These are phyloP conservation scores for Sarocladium brachiariae DNA, from an alignment of 2,329 filamentous ascomycete species.

Conservation along the genomic window DNA sequence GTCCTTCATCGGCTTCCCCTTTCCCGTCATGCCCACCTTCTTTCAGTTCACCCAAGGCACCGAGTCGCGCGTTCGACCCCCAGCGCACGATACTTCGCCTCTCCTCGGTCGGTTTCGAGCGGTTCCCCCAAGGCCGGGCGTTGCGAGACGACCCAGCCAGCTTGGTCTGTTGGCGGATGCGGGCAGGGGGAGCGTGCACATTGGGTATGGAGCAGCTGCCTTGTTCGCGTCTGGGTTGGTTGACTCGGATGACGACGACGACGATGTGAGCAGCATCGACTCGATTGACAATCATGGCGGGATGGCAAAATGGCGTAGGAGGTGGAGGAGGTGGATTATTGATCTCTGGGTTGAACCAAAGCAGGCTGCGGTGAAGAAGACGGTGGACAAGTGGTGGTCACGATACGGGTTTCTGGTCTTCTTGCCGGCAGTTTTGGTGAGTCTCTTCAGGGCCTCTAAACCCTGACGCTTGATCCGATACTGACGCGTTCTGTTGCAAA, in stretches of 20 bases:
- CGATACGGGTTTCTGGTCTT: slow-evolving; percentile 55
- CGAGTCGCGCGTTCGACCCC: slow-evolving; percentile 46
- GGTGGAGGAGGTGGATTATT: slow-evolving; percentile 30
- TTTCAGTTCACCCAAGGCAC: slow-evolving; percentile 61
- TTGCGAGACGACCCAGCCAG: slow-evolving; percentile 25
- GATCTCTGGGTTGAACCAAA: slow-evolving; percentile 57
- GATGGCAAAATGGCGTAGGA: slow-evolving; percentile 22
- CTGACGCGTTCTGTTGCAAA: too few species aligned
- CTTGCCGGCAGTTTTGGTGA: slow-evolving; percentile 52
- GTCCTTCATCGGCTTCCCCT: not conserved
- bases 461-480: too few species aligned
- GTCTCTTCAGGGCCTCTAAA: too few species aligned
- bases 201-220: slow-evolving; percentile 43
- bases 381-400: slow-evolving; percentile 57
- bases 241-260: slow-evolving; percentile 21
- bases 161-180: slow-evolving; percentile 33
- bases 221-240: slow-evolving; percentile 38
- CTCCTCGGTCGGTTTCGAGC: slow-evolving; percentile 60
- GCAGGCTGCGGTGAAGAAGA: slow-evolving; percentile 49
- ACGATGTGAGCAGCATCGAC: slow-evolving; percentile 13
- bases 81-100: slow-evolving; percentile 45
- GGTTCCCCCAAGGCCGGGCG: slow-evolving; percentile 39
- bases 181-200: slow-evolving; percentile 45
- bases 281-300: slow-evolving; percentile 15
- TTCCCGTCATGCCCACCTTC: slow-evolving; percentile 50